Base-by-base conservation (phyloP, 2,329 filamentous ascomycete species). In the Aspergillus proliferans region DNA sequence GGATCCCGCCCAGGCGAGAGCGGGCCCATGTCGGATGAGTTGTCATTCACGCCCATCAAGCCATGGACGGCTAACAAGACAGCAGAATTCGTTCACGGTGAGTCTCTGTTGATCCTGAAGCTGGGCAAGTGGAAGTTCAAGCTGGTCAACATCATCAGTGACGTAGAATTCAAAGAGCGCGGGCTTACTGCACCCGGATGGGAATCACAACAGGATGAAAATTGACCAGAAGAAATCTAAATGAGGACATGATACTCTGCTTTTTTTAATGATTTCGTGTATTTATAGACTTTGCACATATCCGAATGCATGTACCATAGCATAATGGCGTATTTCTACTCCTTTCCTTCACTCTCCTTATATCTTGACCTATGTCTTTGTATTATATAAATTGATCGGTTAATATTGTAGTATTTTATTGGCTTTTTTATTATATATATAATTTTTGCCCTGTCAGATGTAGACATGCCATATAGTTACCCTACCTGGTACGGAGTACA, bases 51-150 rank as follows among this genome's bases (percentile, higher is more conserved):
- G 0, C 72, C 73, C 1, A 72, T 81, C 26, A 71, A 71, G 36
- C 59, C 71, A 2, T 74, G 73, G 65, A 58, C 62, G 1, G 57
- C 63, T 0, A 64, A 69, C 2, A 71, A 73, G 43, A 75, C 75
- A 0, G 61, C 75, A 14, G 69, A 76, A 15, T 79, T 73, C 47
- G 64, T 82, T 33, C 62, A 81, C 5, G 73, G 78, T 22, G 75
- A 68, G 24, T 68, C 75, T 1, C 60, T 78, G 2, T 55, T 85
- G n/a, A 72, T 84, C 7, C 54, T 84, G 8, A 70, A 79, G 51
- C 57, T 76, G 2, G 82, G 82, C 6, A 85, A 85, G 59, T 81
- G 78, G 73, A 82, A 79, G 57, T 71, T 83, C 33, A 78, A 78
- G 57, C 67, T 82, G 19, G 71, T 83, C 26, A 73, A 75, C 42